A percentile compares a stretch with the other conserved stretches of the same genome.
These are phyloP conservation scores for Aspergillus phoenicis DNA, from an alignment of 2,329 filamentous ascomycete genomes.

Conservation along the genomic window DNA sequence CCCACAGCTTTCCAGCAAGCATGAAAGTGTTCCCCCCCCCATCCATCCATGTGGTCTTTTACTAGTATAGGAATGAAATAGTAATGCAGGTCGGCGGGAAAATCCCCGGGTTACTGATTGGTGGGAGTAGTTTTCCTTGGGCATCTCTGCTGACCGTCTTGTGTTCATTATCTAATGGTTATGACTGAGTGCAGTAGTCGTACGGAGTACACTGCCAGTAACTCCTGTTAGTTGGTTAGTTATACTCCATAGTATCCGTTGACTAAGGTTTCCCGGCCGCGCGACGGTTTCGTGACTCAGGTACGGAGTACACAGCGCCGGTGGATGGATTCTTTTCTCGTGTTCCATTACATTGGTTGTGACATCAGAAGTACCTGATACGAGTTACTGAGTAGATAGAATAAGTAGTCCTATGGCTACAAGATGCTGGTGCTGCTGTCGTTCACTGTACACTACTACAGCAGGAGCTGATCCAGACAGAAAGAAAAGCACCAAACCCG, in stretches of 20 bases:
- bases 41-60: not conserved
- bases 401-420: no score
- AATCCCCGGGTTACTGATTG: slow-evolving; percentile 3
- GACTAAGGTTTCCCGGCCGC: not conserved
- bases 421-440: no score
- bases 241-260: not conserved
- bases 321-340: no score
- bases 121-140: slow-evolving; percentile 8
- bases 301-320: not conserved
- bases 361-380: no score
- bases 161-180: slow-evolving; percentile 1
- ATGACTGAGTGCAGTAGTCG: not conserved
- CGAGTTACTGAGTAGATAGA: no score
- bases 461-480: no score
- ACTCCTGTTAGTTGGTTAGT: no score
- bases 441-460: no score
- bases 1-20: slow-evolving; percentile 19
- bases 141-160: slow-evolving; percentile 14
- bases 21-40: no score
- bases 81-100: not conserved
- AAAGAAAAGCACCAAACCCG: not conserved
- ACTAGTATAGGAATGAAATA: no score
- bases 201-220: no score
- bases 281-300: not conserved
- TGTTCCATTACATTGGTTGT: no score